Evolutionary conservation across 2,329 filamentous ascomycete species (phyloP).

Genomic region (Lomentospora prolificans): DNA sequence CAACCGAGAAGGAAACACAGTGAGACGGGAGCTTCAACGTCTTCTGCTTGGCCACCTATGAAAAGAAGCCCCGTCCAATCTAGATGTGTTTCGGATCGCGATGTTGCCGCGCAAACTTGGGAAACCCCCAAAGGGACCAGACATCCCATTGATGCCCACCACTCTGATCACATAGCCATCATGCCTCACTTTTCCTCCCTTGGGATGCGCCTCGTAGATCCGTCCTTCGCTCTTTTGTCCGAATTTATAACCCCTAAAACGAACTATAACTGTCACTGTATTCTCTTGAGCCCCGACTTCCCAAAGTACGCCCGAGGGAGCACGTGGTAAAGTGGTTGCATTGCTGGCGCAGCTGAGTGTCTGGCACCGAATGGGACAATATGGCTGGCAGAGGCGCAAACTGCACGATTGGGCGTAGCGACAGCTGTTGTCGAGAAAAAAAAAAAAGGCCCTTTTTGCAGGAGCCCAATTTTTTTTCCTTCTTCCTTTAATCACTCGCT

Average conservation of each 20-base stretch:
- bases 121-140: neutral
- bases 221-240: neutral
- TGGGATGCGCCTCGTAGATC: no score
- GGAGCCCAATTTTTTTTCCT: no score
- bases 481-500: no score
- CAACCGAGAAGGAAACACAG: no score
- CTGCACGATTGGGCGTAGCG: neutral
- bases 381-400: neutral
- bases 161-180: no score
- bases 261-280: neutral
- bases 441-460: no score
- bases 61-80: neutral
- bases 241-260: neutral
- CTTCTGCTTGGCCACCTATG: no score
- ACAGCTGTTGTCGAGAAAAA: neutral
- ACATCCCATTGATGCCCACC: no score
- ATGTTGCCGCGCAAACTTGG: neutral
- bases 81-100: neutral
- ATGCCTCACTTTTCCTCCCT: no score
- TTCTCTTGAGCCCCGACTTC: neutral
- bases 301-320: neutral
- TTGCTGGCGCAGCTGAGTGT: neutral
- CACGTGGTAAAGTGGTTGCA: constrained; percentile 1
- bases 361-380: neutral
- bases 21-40: no score